Evolutionary conservation across 129 eudicot species (phyloP), one percentile per base, ranked within the genome.

Genomic region (Cynara cardunculus): DNA sequence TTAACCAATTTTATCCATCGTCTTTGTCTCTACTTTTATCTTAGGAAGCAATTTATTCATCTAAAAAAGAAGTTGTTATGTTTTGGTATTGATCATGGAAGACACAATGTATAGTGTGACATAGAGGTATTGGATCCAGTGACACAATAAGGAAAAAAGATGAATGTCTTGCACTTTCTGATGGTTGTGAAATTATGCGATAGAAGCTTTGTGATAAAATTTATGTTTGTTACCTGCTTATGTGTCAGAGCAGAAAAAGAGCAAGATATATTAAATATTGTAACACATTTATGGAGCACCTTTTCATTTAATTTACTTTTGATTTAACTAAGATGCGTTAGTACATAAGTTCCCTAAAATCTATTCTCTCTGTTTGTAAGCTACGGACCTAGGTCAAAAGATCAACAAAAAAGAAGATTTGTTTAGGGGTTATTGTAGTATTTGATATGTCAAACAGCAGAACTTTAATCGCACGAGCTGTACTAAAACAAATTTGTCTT

Each of bases 101-200:
- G 80, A 37, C 61, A 76, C 34, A 76, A 28, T 59, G 71, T 41
- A 61, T 76, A 31, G 27, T 59, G 31, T 76, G 80, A 22, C 27
- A 21, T 49, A 49, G 34, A 49, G 70, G 26, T 59, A 76, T 59
- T 62, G 71, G 41, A 22, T 59, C 19, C 34, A 76, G 71, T 61
- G 70, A 59, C 56, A 61, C 11, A 61, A 62, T 59, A 76, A 32
- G 61, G 31, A 61, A 31, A 62, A 61, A 75, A 19, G 16, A 61
- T 75, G 80, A 27, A 14, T 61, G 62, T 49, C 5, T 39, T 8
- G 62, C 62, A 49, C 16, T 18, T 49, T 49, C 21, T 49, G 62
- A 3, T 16, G 21, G 21, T 9, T 49, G 41, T 35, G 7, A 49
- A 49, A 49, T 49, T 1, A 49, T 49, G 62, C 62, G 16, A 49